Percentiles rank a stretch among this genome's conserved stretches.
phyloP scores from a whole-genome alignment of 2,329 filamentous ascomycete genomes.

The Diplodia mutila region DNA sequence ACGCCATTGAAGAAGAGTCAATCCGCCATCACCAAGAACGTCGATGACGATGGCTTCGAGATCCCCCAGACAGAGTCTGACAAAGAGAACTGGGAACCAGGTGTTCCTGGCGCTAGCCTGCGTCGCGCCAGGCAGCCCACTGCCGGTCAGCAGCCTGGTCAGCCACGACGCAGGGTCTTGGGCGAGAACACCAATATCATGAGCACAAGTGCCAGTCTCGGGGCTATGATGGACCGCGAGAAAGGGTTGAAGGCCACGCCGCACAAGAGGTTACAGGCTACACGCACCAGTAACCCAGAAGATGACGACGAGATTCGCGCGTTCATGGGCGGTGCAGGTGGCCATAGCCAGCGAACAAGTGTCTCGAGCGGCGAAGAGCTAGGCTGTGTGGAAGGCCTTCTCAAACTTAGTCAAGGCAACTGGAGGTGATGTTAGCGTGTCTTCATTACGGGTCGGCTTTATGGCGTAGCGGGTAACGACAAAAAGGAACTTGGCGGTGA shows the following conservation, averaged over 20 bases:
- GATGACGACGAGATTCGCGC: slow-evolving; percentile 68
- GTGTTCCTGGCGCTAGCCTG: slow-evolving; percentile 29
- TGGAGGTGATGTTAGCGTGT: slow-evolving; percentile 55
- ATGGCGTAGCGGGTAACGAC: slow-evolving; percentile 8
- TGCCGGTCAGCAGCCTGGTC: not conserved
- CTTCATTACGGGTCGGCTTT: not conserved
- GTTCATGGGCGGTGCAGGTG: slow-evolving; percentile 72
- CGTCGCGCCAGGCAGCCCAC: slow-evolving; percentile 10
- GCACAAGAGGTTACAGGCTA: not conserved
- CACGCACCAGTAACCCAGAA: slow-evolving; percentile 41
- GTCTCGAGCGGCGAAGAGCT: slow-evolving; percentile 64
- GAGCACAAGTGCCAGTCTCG: slow-evolving; percentile 43
- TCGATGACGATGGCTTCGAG: slow-evolving; percentile 51
- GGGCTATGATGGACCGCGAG: slow-evolving; percentile 38
- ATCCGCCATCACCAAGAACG: slow-evolving; percentile 29
- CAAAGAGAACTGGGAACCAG: slow-evolving; percentile 86
- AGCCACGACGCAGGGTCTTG: slow-evolving; percentile 44
- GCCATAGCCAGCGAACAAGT: slow-evolving; percentile 53
- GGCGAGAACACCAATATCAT: slow-evolving; percentile 51
- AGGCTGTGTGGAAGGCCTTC: slow-evolving; percentile 84
- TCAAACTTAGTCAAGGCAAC: slow-evolving; percentile 89
- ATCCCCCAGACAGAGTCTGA: slow-evolving; percentile 74
- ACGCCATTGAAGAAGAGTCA: slow-evolving; percentile 15
- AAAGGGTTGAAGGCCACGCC: slow-evolving; percentile 17
- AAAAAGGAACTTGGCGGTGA: not conserved